These are phyloP conservation scores for Penicillium subrubescens DNA, from an alignment of 495 filamentous ascomycete genomes.

Conservation along the genomic window DNA sequence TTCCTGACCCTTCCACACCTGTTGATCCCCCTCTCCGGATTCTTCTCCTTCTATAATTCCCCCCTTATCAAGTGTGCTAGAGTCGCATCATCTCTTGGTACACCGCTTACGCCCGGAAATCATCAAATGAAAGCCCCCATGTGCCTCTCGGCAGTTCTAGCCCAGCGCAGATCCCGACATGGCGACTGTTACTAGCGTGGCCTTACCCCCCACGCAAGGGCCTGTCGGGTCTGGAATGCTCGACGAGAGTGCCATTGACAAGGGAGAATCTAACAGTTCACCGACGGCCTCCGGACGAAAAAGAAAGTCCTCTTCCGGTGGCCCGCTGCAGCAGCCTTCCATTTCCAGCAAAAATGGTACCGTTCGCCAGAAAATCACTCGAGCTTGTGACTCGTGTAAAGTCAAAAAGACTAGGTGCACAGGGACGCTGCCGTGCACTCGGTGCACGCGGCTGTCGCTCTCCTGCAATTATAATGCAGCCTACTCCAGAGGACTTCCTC, in stretches of 20 bases:
- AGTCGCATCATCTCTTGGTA: not conserved
- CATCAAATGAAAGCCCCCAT: constrained; percentile 2
- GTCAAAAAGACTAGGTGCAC: constrained; percentile 50
- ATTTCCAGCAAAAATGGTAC: constrained; percentile 23
- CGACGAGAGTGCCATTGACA: not conserved
- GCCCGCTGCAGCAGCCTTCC: constrained; percentile 7
- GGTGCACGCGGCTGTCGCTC: constrained; percentile 43
- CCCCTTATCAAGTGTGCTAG: not conserved
- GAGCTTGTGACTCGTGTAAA: constrained; percentile 53
- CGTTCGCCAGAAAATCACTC: constrained; percentile 46
- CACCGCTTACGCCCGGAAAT: not conserved
- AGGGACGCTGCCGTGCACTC: constrained; percentile 46
- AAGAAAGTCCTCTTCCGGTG: constrained; percentile 34
- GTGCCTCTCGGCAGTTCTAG: constrained; percentile 11
- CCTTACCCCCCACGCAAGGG: constrained; percentile 18
- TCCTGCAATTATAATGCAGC: constrained; percentile 47
- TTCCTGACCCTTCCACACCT: not conserved
- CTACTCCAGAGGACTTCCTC: constrained; percentile 48
- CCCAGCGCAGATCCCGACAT: constrained; percentile 19
- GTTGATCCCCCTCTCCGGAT: not conserved
- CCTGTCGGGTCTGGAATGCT: constrained; percentile 16
- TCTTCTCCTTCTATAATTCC: constrained; percentile 10
- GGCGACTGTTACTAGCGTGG: constrained; percentile 23
- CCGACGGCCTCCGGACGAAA: constrained; percentile 20
- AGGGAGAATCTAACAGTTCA: constrained; percentile 4